phyloP scores from a whole-genome alignment of 192 early-diverging fungal species.

The Physocladia obscura region DNA sequence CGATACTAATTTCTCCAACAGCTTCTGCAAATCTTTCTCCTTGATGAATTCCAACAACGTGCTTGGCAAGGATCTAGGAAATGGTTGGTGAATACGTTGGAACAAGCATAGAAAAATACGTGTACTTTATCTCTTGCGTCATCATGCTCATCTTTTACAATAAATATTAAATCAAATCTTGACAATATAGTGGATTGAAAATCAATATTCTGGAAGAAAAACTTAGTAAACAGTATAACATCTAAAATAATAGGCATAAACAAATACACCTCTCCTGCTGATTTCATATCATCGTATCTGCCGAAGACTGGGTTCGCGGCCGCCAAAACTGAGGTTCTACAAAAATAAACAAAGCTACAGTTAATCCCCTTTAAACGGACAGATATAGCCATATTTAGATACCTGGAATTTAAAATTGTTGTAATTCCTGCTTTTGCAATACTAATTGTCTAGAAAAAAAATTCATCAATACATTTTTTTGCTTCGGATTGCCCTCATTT shows the following conservation, averaged over 20 bases:
- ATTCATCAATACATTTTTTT: neutral
- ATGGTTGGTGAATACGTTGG: conserved; percentile 3
- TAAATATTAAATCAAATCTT: conserved; percentile 99
- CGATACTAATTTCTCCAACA: conserved; percentile 84
- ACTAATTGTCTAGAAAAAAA: conserved; percentile 74
- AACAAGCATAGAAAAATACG: neutral
- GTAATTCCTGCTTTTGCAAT: conserved; percentile 99
- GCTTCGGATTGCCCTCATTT: neutral
- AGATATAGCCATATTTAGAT: neutral
- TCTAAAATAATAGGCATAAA: neutral
- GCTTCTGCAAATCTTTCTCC: conserved; percentile 60
- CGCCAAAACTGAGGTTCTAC: conserved; percentile 91
- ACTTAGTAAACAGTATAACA: neutral
- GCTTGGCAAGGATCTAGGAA: conserved; percentile 82
- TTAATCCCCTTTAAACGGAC: too few species aligned
- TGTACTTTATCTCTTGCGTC: conserved; percentile 79
- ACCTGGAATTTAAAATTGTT: conserved; percentile 87
- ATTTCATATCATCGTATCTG: conserved; percentile 97
- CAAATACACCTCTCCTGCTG: conserved; percentile 78
- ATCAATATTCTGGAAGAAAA: conserved; percentile 81
- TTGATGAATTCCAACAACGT: conserved; percentile 93
- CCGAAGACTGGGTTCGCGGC: conserved; percentile 99
- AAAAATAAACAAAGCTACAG: too few species aligned
- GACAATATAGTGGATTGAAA: conserved; percentile 99
- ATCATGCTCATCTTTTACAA: conserved; percentile 96